A percentile compares a stretch with the other conserved stretches of the same genome.
phyloP scores from a whole-genome alignment of 2,329 filamentous ascomycete species.

The Pseudogymnoascus sp. region DNA sequence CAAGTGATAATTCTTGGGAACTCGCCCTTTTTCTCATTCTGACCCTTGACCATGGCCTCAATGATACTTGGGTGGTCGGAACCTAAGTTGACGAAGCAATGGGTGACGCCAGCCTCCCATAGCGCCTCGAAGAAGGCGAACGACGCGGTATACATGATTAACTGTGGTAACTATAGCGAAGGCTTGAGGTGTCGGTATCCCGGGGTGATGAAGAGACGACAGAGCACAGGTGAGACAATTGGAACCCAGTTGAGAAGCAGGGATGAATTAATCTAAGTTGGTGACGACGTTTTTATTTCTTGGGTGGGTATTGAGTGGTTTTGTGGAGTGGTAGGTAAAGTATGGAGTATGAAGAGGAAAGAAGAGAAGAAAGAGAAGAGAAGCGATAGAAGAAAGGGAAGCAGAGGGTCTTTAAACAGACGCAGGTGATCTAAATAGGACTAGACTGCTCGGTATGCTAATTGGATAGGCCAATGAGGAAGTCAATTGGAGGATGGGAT shows the following conservation, averaged over 20 bases:
- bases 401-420: neutral
- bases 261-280: neutral
- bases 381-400: neutral
- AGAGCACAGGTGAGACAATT: neutral
- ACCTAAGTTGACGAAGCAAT: constrained; percentile 53
- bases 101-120: constrained; percentile 51
- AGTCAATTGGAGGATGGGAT: neutral
- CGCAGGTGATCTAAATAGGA: neutral
- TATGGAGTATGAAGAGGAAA: neutral
- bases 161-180: neutral
- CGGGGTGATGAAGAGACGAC: neutral
- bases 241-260: neutral
- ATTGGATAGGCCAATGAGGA: neutral
- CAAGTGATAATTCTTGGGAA: constrained; percentile 64
- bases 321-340: neutral
- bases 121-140: constrained; percentile 67
- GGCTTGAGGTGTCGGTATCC: neutral
- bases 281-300: neutral
- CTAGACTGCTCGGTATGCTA: neutral
- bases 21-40: constrained; percentile 52
- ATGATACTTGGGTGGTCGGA: constrained; percentile 61
- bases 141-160: constrained; percentile 50
- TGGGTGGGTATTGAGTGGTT: neutral
- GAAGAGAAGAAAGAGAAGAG: neutral
- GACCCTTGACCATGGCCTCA: constrained; percentile 64